A percentile compares a stretch with the other conserved stretches of the same genome.
These are phyloP conservation scores for Austroboletus olivaceoglutinosus DNA, from an alignment of 1,284 basidiomycete genomes.

Conservation along the genomic window DNA sequence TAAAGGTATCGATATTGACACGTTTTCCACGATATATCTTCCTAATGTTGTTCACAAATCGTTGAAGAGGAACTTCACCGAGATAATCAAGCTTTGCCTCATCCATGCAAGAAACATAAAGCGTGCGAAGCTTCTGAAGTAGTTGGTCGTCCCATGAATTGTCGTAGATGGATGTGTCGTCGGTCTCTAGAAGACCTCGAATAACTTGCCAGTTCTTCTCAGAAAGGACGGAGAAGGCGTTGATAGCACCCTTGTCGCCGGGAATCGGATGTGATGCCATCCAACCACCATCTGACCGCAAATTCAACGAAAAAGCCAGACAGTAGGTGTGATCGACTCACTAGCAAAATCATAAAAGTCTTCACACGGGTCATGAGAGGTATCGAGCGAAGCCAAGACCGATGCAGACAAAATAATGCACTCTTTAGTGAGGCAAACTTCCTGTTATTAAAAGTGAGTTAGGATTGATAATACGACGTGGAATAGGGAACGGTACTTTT, in stretches of 20 bases:
- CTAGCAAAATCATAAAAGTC: slow-evolving; percentile 93
- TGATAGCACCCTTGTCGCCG: slow-evolving; percentile 73
- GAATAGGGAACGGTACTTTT: slow-evolving; percentile 16
- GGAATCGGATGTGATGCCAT: slow-evolving; percentile 77
- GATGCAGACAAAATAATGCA: slow-evolving; percentile 85
- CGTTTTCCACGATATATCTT: slow-evolving; percentile 55
- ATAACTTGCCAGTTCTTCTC: slow-evolving; percentile 66
- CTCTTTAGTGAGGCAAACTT: slow-evolving; percentile 72
- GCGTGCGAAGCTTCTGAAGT: slow-evolving; percentile 74
- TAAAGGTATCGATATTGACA: slow-evolving; percentile 37
- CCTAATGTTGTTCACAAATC: slow-evolving; percentile 56
- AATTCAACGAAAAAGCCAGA: slow-evolving; percentile 2
- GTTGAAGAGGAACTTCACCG: slow-evolving; percentile 59
- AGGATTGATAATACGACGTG: neutral
- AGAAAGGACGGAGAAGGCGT: slow-evolving; percentile 59
- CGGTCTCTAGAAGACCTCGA: slow-evolving; percentile 53
- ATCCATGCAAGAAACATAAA: slow-evolving; percentile 85
- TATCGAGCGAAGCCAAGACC: slow-evolving; percentile 81
- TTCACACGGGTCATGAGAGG: slow-evolving; percentile 87
- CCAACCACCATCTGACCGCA: slow-evolving; percentile 74
- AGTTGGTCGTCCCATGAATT: slow-evolving; percentile 62
- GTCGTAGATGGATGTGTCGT: slow-evolving; percentile 26
- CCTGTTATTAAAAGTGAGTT: slow-evolving; percentile 34
- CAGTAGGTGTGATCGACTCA: slow-evolving; percentile 39
- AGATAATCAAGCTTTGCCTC: slow-evolving; percentile 63